These are phyloP conservation scores for Amanita subjunquillea DNA, from an alignment of 768 basidiomycete genomes.

Conservation along the genomic window DNA sequence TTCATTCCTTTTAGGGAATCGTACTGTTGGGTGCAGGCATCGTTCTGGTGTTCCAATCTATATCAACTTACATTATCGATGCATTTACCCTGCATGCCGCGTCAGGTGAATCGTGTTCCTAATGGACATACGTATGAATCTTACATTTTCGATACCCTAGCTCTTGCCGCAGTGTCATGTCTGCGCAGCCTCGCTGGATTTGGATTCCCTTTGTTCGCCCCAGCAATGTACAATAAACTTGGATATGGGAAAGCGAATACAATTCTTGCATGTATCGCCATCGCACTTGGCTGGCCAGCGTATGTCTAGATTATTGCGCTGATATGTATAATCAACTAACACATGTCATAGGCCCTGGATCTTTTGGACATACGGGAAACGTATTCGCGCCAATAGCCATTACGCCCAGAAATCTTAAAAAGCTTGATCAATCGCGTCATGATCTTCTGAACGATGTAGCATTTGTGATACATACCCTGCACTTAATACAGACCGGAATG, in stretches of 20 bases:
- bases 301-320: conserved; percentile 17
- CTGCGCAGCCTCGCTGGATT: conserved; percentile 62
- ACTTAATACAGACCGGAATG: neutral
- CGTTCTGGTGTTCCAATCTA: conserved; percentile 49
- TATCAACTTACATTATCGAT: conserved; percentile 63
- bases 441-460: neutral
- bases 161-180: conserved; percentile 54
- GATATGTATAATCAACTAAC: neutral
- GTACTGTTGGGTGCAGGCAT: conserved; percentile 44
- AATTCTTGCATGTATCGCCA: conserved; percentile 46
- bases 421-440: neutral
- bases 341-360: conserved; percentile 7
- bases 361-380: conserved; percentile 6
- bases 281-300: conserved; percentile 40
- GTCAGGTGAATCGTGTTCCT: conserved; percentile 31
- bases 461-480: neutral
- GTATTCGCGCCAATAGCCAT: conserved; percentile 4
- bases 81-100: conserved; percentile 57
- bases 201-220: conserved; percentile 71
- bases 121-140: neutral
- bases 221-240: conserved; percentile 51
- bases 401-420: conserved; percentile 4
- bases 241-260: conserved; percentile 67
- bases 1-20: conserved; percentile 34
- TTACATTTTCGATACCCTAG: conserved; percentile 17